A percentile compares a stretch with the other conserved stretches of the same genome.
phyloP scores from a whole-genome alignment of 129 eudicot species.

The Lonicera japonica region DNA sequence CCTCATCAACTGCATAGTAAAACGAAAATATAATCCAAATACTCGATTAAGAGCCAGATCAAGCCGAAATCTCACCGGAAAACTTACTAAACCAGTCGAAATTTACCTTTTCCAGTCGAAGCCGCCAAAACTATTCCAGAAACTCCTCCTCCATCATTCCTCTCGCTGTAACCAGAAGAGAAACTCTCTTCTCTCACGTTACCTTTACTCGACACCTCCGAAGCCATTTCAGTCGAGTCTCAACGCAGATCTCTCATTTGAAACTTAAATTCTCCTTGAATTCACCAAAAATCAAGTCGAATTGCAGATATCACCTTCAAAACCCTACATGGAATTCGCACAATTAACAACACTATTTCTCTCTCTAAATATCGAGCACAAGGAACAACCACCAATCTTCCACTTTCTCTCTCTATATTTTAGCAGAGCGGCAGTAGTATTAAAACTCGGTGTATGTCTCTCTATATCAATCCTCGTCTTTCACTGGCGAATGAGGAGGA shows the following conservation, averaged over 20 bases:
- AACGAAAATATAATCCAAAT: neutral
- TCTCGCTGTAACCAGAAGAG: no score
- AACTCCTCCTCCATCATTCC: no score
- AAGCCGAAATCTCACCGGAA: slow-evolving; percentile 8
- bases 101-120: slow-evolving; percentile 46
- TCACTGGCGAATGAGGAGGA: neutral
- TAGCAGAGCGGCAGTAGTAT: neutral
- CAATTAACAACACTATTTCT: no score
- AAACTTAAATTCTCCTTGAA: slow-evolving; percentile 9
- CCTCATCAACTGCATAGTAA: slow-evolving; percentile 55
- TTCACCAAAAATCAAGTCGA: neutral
- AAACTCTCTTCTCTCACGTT: neutral
- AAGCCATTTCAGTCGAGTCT: slow-evolving; percentile 40
- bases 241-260: slow-evolving; percentile 70
- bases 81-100: slow-evolving; percentile 13
- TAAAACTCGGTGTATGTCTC: neutral
- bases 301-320: slow-evolving; percentile 1
- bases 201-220: slow-evolving; percentile 13
- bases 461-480: neutral
- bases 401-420: slow-evolving; percentile 9
- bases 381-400: no score
- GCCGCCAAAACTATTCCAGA: no score
- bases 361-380: no score
- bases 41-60: slow-evolving; percentile 7
- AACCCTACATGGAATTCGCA: slow-evolving; percentile 1